phyloP scores from a whole-genome alignment of 352 stramenopile genomes.

The Phytophthora sp. region DNA sequence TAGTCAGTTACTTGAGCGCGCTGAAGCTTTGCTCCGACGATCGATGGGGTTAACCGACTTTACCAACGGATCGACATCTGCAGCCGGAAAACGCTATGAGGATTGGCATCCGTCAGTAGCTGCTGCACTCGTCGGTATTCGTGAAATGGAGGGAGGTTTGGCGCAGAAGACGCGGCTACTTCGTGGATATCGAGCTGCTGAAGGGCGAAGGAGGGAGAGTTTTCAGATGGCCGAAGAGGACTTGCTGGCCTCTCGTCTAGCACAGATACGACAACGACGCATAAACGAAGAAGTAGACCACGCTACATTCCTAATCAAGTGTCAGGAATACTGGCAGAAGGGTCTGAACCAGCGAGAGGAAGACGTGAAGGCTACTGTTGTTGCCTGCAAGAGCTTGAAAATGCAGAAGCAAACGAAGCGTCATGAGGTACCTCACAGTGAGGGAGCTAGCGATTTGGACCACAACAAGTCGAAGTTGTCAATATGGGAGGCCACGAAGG shows the following conservation, averaged over 20 bases:
- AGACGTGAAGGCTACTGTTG: conserved; percentile 22
- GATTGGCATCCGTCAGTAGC: conserved; percentile 53
- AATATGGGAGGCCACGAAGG: conserved; percentile 72
- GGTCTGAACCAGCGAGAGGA: conserved; percentile 45
- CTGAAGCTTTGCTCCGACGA: conserved; percentile 42
- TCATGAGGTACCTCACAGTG: conserved; percentile 24
- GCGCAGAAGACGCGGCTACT: conserved; percentile 46
- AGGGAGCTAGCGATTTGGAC: conserved; percentile 29
- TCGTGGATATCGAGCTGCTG: conserved; percentile 34
- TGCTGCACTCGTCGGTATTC: conserved; percentile 38
- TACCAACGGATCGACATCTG: conserved; percentile 35
- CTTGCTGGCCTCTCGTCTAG: conserved; percentile 29
- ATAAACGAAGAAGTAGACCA: conserved; percentile 33
- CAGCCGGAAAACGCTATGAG: conserved; percentile 49
- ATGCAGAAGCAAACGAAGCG: conserved; percentile 18
- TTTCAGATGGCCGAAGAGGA: conserved; percentile 52
- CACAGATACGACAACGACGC: conserved; percentile 16
- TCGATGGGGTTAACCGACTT: conserved; percentile 63
- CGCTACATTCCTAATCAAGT: conserved; percentile 36
- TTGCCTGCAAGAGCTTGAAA: conserved; percentile 9
- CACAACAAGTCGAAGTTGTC: conserved; percentile 52
- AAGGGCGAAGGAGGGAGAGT: conserved; percentile 41
- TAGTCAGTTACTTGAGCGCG: conserved; percentile 35
- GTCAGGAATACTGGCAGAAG: conserved; percentile 49
- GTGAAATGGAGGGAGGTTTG: conserved; percentile 41